Evolutionary conservation across 2,329 filamentous ascomycete species (phyloP).

Genomic region (Elsinoe ampelina): DNA sequence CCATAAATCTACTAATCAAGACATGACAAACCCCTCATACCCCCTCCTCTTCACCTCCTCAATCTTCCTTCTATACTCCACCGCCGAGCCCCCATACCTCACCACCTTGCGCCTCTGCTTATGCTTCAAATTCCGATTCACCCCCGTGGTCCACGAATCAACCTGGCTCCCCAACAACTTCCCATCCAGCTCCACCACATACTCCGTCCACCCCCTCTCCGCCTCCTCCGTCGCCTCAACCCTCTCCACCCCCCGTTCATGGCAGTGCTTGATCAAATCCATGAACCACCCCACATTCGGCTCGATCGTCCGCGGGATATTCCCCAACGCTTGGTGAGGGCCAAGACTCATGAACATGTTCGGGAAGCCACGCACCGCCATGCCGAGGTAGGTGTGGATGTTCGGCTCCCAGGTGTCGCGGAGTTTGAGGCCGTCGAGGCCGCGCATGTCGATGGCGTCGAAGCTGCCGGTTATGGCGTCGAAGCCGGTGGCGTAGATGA

Average conservation of each 20-base stretch:
- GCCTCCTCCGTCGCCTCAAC: conserved; percentile 33
- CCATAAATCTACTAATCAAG: background rate
- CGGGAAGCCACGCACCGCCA: conserved; percentile 15
- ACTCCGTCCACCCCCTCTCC: conserved; percentile 31
- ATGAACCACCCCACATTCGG: conserved; percentile 37
- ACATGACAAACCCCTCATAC: conserved; percentile 15
- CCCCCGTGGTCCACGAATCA: conserved; percentile 48
- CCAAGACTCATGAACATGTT: conserved; percentile 34
- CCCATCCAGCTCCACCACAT: conserved; percentile 30
- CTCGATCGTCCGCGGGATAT: conserved; percentile 37
- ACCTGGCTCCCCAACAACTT: conserved; percentile 40
- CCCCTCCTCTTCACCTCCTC: conserved; percentile 21
- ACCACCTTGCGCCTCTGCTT: conserved; percentile 40
- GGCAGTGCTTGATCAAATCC: conserved; percentile 30
- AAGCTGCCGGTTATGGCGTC: conserved; percentile 26
- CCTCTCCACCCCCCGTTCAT: conserved; percentile 29
- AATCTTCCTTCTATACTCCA: conserved; percentile 33
- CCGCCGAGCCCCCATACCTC: conserved; percentile 38
- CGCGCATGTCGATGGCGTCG: conserved; percentile 24
- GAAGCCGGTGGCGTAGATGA: conserved; percentile 35
- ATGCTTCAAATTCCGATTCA: conserved; percentile 42
- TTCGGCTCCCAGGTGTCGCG: conserved; percentile 27
- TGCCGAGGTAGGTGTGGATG: conserved; percentile 30
- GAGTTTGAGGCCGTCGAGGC: conserved; percentile 20
- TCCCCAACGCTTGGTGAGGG: conserved; percentile 26